Conservation (phyloP, 2,329 filamentous ascomycete species). For the Herpomyces periplanetae region DNA sequence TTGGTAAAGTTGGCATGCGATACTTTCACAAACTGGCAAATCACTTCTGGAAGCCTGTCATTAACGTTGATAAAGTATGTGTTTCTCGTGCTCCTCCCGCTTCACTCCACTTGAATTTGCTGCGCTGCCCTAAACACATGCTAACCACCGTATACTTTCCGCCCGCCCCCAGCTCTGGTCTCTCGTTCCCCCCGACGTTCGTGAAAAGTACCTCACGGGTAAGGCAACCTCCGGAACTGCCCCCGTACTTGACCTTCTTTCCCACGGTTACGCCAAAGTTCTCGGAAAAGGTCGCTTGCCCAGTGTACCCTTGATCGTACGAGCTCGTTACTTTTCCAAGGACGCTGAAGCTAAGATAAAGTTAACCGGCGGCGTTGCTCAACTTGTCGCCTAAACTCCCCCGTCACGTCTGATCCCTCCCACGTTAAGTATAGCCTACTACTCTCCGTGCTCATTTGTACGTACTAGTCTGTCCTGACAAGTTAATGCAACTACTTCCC, state of each 20-base stretch:
- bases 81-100: too few species aligned
- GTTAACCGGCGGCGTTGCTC: constrained; percentile 73
- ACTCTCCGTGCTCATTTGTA: too few species aligned
- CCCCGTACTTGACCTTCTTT: constrained; percentile 84
- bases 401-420: too few species aligned
- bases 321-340: constrained; percentile 72
- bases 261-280: constrained; percentile 91
- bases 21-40: constrained; percentile 88
- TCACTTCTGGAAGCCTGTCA: constrained; percentile 89
- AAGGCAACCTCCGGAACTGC: constrained; percentile 53
- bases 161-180: constrained; percentile 55
- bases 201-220: constrained; percentile 47
- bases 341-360: constrained; percentile 97
- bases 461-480: too few species aligned
- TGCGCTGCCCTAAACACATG: too few species aligned
- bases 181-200: constrained; percentile 63
- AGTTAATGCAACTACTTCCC: too few species aligned
- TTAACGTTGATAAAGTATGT: constrained; percentile 91
- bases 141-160: too few species aligned
- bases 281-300: constrained; percentile 92
- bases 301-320: constrained; percentile 66
- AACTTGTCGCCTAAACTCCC: constrained; percentile 78
- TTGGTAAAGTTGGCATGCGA: constrained; percentile 80
- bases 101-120: too few species aligned
- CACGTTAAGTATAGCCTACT: too few species aligned